Percentiles rank a stretch among this genome's conserved stretches.
Conservation (phyloP, 345 rosid genomes). For the Noccaea bulbosa region DNA sequence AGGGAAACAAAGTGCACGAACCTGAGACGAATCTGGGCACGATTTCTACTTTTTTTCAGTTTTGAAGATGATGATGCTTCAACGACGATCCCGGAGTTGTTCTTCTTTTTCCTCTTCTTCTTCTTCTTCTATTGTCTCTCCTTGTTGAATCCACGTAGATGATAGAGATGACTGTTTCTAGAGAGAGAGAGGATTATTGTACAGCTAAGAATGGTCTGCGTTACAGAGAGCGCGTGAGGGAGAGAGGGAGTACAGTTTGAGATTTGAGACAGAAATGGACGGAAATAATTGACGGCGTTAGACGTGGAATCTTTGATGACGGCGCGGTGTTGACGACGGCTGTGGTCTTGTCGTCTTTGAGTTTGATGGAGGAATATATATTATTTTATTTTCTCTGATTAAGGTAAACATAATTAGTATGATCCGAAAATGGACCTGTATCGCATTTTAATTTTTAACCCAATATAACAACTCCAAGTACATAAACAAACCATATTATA, state of each 20-base stretch:
- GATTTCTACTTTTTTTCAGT: background rate
- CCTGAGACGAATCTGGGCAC: background rate
- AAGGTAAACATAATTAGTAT: too few species aligned
- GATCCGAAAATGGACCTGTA: too few species aligned
- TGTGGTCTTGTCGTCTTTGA: background rate
- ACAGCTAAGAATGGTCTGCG: slow-evolving; percentile 45
- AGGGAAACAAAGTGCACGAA: slow-evolving; percentile 1
- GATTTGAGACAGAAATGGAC: slow-evolving; percentile 35
- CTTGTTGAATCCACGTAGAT: slow-evolving; percentile 19
- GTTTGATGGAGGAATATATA: background rate
- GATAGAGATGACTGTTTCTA: slow-evolving; percentile 12
- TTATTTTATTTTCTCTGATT: too few species aligned
- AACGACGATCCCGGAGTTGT: slow-evolving; percentile 19
- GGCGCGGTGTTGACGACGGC: slow-evolving; percentile 31
- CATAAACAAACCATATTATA: too few species aligned
- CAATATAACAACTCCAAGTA: too few species aligned
- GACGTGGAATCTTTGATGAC: slow-evolving; percentile 24
- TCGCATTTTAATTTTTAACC: too few species aligned
- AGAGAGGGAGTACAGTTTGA: slow-evolving; percentile 14
- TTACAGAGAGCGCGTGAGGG: slow-evolving; percentile 21
- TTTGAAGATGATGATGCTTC: background rate
- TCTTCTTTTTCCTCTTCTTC: slow-evolving; percentile 14
- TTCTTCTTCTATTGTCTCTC: background rate
- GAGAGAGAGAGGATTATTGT: slow-evolving; percentile 32
- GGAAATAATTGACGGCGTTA: slow-evolving; percentile 42